Evolutionary conservation across 2,329 filamentous ascomycete genomes (phyloP).

Genomic region (Acrodontium crateriforme): DNA sequence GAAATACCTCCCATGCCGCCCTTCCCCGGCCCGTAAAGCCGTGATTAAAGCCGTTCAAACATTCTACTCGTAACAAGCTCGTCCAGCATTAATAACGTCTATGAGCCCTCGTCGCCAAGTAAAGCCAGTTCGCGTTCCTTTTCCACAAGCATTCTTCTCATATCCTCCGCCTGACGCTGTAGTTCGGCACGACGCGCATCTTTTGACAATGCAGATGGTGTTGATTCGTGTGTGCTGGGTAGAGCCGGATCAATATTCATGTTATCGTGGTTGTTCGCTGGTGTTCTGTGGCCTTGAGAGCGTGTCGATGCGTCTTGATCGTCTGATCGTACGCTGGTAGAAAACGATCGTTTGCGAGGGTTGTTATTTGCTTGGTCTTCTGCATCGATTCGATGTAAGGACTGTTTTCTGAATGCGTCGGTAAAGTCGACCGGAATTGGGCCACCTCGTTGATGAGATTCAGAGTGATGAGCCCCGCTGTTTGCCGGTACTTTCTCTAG

Average conservation of each 20-base stretch:
- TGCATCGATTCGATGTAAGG: conserved; percentile 1
- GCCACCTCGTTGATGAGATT: conserved; percentile 4
- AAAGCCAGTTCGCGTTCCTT: conserved; percentile 60
- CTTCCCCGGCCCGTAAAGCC: too few species aligned
- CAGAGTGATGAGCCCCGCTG: neutral
- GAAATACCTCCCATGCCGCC: too few species aligned
- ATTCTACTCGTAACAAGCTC: too few species aligned
- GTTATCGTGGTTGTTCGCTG: conserved; percentile 6
- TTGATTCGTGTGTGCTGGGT: conserved; percentile 30
- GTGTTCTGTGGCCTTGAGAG: conserved; percentile 9
- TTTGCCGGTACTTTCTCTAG: neutral
- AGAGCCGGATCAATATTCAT: conserved; percentile 22
- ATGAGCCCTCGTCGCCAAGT: conserved; percentile 11
- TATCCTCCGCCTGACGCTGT: conserved; percentile 59
- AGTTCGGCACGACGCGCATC: conserved; percentile 52
- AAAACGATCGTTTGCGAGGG: conserved; percentile 53
- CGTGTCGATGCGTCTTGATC: conserved; percentile 9
- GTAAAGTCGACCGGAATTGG: conserved; percentile 26
- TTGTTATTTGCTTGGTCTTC: conserved; percentile 16
- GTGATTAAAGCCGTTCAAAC: too few species aligned
- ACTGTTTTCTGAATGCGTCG: conserved; percentile 13
- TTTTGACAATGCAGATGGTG: conserved; percentile 30
- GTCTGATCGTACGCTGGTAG: conserved; percentile 22
- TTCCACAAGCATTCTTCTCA: conserved; percentile 56
- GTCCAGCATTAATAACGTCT: too few species aligned